Conservation (phyloP, 1,284 basidiomycete genomes). For the Chalciporus sp. region DNA sequence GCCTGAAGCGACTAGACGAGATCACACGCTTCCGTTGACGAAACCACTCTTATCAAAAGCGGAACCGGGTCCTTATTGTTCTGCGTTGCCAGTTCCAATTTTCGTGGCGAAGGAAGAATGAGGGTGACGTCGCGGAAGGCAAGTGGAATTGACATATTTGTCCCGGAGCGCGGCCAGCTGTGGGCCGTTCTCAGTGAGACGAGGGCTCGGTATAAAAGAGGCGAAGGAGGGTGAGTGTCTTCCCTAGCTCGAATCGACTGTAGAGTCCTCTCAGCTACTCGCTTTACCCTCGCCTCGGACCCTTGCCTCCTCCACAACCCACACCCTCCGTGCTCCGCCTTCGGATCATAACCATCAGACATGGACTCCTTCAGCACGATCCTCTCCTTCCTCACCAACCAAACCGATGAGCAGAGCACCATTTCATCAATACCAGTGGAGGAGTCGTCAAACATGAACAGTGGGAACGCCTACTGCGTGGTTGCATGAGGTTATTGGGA, state of each 20-base stretch:
- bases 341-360: background rate
- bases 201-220: constrained; percentile 20
- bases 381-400: constrained; percentile 16
- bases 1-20: background rate
- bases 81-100: constrained; percentile 5
- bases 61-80: constrained; percentile 22
- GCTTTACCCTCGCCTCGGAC: background rate
- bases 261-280: background rate
- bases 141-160: background rate
- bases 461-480: constrained; percentile 16
- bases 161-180: background rate
- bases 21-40: constrained; percentile 12
- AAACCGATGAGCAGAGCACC: background rate
- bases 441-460: background rate
- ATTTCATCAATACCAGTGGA: constrained; percentile 19
- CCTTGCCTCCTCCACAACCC: background rate
- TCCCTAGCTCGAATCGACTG: constrained; percentile 6
- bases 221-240: background rate
- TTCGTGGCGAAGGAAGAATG: background rate
- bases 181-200: constrained; percentile 3
- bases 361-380: constrained; percentile 27
- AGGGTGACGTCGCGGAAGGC: background rate
- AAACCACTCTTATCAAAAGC: background rate
- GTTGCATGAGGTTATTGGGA: constrained; percentile 17
- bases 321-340: background rate